A percentile compares a stretch with the other conserved stretches of the same genome.
Evolutionary conservation across 2,329 filamentous ascomycete species (phyloP).

Genomic region (Atkinsonella texensis): DNA sequence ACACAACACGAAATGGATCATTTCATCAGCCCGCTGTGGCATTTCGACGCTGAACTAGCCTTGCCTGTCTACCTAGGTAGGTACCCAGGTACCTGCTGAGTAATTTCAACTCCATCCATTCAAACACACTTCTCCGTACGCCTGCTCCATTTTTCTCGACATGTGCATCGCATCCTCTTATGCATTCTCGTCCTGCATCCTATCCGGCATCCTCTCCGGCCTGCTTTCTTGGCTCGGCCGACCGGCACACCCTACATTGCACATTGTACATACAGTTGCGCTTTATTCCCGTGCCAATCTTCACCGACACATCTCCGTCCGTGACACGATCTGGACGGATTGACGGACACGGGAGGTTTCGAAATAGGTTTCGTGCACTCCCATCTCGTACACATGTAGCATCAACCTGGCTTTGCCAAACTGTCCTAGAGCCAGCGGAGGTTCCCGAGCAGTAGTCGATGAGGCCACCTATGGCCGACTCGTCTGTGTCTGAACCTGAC

Average conservation of each 20-base stretch:
- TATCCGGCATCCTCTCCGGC: not conserved
- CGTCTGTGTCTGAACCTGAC: not conserved
- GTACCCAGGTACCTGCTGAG: too few species aligned
- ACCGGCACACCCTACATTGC: slow-evolving; percentile 5
- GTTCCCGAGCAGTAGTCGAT: not conserved
- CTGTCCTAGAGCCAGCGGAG: not conserved
- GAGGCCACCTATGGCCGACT: not conserved
- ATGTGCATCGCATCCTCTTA: not conserved
- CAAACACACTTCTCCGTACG: too few species aligned
- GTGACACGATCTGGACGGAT: not conserved
- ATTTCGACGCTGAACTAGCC: too few species aligned
- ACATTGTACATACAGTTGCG: not conserved
- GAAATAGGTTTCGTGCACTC: not conserved
- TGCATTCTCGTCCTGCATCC: too few species aligned
- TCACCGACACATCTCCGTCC: slow-evolving; percentile 1
- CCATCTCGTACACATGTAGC: not conserved
- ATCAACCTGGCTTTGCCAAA: not conserved
- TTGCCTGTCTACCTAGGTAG: too few species aligned
- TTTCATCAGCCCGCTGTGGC: too few species aligned
- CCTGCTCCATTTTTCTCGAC: not conserved
- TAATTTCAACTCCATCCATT: too few species aligned
- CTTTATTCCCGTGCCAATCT: slow-evolving; percentile 3
- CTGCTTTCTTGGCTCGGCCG: slow-evolving; percentile 7
- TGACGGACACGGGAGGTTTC: not conserved
- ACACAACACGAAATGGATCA: too few species aligned